Conservation (phyloP, 1,139 yeast genomes). For the Arxiozyma heterogenica region DNA sequence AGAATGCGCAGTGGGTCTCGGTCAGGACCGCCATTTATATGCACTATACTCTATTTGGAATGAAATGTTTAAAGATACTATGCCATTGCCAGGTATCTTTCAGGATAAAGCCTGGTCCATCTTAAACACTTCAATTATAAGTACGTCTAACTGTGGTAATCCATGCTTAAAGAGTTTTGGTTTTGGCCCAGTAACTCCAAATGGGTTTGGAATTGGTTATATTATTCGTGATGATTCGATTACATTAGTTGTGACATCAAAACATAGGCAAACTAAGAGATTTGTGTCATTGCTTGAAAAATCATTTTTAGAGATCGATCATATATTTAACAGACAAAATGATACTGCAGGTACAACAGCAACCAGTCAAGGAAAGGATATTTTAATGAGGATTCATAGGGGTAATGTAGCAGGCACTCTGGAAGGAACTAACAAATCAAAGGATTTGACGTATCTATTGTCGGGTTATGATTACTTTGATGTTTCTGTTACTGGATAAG, state of each 20-base stretch:
- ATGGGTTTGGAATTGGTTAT: conserved; percentile 88
- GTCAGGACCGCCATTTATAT: conserved; percentile 84
- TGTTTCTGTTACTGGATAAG: conserved; percentile 25
- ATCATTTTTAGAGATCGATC: conserved; percentile 25
- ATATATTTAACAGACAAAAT: conserved; percentile 17
- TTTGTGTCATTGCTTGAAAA: conserved; percentile 39
- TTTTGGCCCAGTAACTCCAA: conserved; percentile 84
- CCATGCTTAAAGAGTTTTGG: conserved; percentile 83
- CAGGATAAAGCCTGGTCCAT: conserved; percentile 71
- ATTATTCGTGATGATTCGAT: conserved; percentile 79
- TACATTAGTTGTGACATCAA: conserved; percentile 79
- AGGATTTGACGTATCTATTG: conserved; percentile 21
- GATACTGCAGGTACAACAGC: conserved; percentile 3
- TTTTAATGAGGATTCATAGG: conserved; percentile 5
- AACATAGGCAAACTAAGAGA: conserved; percentile 82
- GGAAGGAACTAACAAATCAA: conserved; percentile 14
- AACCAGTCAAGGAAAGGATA: conserved; percentile 5
- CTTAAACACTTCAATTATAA: conserved; percentile 55
- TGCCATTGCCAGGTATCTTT: conserved; percentile 52
- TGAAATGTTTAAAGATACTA: conserved; percentile 45
- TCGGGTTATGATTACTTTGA: conserved; percentile 30
- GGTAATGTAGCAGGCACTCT: not conserved
- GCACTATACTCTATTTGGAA: conserved; percentile 88
- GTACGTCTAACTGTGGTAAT: conserved; percentile 73
- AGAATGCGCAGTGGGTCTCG: conserved; percentile 64